Conservation (phyloP, 2,329 filamentous ascomycete genomes). For the Calonectria pseudoturangicola region DNA sequence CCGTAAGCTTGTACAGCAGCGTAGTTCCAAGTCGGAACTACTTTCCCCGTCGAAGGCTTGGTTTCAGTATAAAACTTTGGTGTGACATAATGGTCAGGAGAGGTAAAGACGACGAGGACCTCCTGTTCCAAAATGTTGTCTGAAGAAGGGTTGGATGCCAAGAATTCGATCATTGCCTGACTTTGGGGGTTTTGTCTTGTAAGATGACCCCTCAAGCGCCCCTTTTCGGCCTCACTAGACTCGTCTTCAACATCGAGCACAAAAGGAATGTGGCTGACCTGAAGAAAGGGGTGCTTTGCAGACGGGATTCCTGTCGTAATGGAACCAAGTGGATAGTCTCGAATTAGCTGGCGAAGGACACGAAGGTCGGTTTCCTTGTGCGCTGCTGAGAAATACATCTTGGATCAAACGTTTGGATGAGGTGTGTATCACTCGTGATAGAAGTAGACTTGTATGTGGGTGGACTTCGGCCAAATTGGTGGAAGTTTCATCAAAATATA, state of each 20-base stretch:
- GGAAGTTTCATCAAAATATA: too few relatives aligned
- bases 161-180: slow-evolving; percentile 74
- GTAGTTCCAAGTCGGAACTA: slow-evolving; percentile 83
- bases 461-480: too few relatives aligned
- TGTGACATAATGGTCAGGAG: slow-evolving; percentile 78
- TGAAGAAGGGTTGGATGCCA: slow-evolving; percentile 32
- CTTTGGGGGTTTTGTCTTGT: slow-evolving; percentile 78
- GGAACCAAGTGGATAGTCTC: neutral
- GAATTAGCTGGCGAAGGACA: neutral
- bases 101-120: slow-evolving; percentile 78
- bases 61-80: slow-evolving; percentile 81
- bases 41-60: slow-evolving; percentile 78
- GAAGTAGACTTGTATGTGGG: too few relatives aligned
- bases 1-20: slow-evolving; percentile 79
- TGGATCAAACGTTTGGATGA: too few relatives aligned
- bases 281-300: slow-evolving; percentile 68
- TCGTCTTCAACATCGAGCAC: slow-evolving; percentile 70
- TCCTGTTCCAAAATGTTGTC: slow-evolving; percentile 65
- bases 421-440: too few relatives aligned
- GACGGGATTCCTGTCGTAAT: slow-evolving; percentile 72
- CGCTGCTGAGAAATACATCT: neutral
- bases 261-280: slow-evolving; percentile 77
- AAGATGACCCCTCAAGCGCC: slow-evolving; percentile 75
- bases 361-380: neutral
- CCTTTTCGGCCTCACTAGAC: slow-evolving; percentile 61